These are phyloP conservation scores for Endocarpon pusillum DNA, from an alignment of 495 filamentous ascomycete species.

Conservation along the genomic window DNA sequence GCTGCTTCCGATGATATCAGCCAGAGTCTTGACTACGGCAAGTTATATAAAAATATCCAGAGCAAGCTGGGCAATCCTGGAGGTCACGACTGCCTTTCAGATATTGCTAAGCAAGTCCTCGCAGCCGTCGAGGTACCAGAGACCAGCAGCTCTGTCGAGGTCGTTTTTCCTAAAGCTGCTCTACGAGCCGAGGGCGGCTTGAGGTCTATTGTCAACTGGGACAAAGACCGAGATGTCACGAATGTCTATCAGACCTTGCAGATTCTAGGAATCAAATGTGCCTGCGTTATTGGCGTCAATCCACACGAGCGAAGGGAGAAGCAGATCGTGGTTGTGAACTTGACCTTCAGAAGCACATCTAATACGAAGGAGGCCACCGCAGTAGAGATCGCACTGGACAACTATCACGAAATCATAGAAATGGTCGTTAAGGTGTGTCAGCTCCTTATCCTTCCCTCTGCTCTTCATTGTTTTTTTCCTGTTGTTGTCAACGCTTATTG, in stretches of 20 bases:
- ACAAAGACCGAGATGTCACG: constrained; percentile 14
- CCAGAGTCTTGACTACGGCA: constrained; percentile 29
- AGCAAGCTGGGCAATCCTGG: constrained; percentile 15
- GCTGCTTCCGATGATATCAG: constrained; percentile 25
- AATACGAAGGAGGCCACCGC: no score
- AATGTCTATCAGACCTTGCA: constrained; percentile 28
- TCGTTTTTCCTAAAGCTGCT: constrained; percentile 27
- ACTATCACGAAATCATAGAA: no score
- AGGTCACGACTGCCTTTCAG: constrained; percentile 11
- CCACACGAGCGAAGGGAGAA: constrained; percentile 40
- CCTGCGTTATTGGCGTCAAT: constrained; percentile 39
- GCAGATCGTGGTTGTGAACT: constrained; percentile 34
- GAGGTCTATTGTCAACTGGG: constrained; percentile 10
- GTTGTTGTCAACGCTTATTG: no score
- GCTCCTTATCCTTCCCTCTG: no score
- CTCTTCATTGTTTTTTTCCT: no score
- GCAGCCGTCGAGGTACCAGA: constrained; percentile 21
- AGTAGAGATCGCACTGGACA: no score
- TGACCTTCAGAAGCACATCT: constrained; percentile 29
- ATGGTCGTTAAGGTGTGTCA: no score
- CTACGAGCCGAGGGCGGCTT: constrained; percentile 26
- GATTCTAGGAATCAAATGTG: constrained; percentile 27
- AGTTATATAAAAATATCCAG: constrained; percentile 26
- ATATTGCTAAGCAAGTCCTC: constrained; percentile 19
- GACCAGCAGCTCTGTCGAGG: constrained; percentile 23